Evolutionary conservation across 2,329 filamentous ascomycete species (phyloP), one percentile per base, ranked within the genome.

Genomic region (Fusarium continuum): DNA sequence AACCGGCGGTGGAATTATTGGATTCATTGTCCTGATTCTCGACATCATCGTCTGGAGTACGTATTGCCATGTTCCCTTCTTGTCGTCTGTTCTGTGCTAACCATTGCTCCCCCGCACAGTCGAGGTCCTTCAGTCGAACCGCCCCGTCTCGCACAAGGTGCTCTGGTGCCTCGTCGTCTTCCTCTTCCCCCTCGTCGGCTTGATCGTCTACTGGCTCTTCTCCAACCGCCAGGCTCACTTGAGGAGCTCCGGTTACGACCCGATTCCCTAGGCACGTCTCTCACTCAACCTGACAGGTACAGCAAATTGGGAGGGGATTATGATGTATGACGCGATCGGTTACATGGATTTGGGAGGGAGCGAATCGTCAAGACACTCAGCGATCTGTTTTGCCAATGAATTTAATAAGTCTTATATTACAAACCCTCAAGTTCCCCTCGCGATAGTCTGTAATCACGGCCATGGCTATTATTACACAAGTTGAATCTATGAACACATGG

Each of bases 81-180:
- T 69, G 25, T 67, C n/a, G 14, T 16, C n/a, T 19, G n/a, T 3
- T 6, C 2, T 4, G 2, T 46, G 23, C 22, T 61, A 59, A 69
- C 47, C 4, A 6, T 20, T 0, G 6, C 11, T 22, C n/a, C n/a
- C n/a, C n/a, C n/a, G 2, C 6, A 17, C 63, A 89, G 86, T 88
- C 67, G 87, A 89, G 75, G 83, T 89, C 64, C 76, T 89, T 54
- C 85, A 88, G 74, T 88, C 86, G 34, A 87, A 83, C 74, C 85
- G 86, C 56, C 80, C 85, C 5, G 76, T 81, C 17, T 72, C 76
- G 17, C 77, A 82, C 74, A 89, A 89, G 77, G 72, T 89, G 4
- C 76, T 88, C 25, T 89, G 87, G 87, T 84, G 80, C 43, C 77
- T 88, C 1, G 77, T 87, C 36, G 85, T 89, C 69, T 88, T 89